Base-by-base conservation (phyloP, 768 basidiomycete genomes). In the Boletus vinaceobasis region DNA sequence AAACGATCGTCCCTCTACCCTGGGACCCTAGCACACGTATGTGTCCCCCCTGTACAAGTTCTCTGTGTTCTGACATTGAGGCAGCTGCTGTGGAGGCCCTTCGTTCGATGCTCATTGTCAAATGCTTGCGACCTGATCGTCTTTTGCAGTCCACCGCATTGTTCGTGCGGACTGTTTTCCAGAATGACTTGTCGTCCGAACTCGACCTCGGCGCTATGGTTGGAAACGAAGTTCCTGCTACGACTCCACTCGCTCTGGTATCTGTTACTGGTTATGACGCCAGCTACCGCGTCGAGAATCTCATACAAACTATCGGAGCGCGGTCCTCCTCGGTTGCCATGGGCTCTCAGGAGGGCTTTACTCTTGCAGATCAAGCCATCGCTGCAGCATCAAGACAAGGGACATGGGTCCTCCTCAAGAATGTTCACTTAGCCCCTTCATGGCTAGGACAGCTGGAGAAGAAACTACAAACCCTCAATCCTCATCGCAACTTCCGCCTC, bases 301-400 rank as follows among this genome's bases (percentile, higher is more conserved):
- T 96, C 40, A 84, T 94, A 60, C 84, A 87, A 67, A 85, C 85
- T 48, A 85, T 85, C 11, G 84, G 86, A 15, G 79, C 83, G 29
- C 84, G 88, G 26, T 94, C 93, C 53, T 78, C 87, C 2, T 91
- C 93, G 2, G 92, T 99, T 23, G 97, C 97, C 14, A 97, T 99
- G 94, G 97, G 97, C 23, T 97, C 96, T 2, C 89, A 94, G 59
- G 97, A 99, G 77, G 96, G 96, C n/a, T 96, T 93, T 71, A 84
- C 85, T 4, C 79, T 95, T 1, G 97, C 97, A 11, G 96, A 99
- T 65, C 95, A 97, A 73, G 95, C 96, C 3, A 97, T 99, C 58
- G 88, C 90, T 31, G 76, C 86, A 23, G 97, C 95, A 38, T 90
- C 94, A 26, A 84, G 96, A 11, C 90, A 92, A 71, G 97, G 97